phyloP scores from a whole-genome alignment of 139 green algal species.

The Coelastrella sp. region DNA sequence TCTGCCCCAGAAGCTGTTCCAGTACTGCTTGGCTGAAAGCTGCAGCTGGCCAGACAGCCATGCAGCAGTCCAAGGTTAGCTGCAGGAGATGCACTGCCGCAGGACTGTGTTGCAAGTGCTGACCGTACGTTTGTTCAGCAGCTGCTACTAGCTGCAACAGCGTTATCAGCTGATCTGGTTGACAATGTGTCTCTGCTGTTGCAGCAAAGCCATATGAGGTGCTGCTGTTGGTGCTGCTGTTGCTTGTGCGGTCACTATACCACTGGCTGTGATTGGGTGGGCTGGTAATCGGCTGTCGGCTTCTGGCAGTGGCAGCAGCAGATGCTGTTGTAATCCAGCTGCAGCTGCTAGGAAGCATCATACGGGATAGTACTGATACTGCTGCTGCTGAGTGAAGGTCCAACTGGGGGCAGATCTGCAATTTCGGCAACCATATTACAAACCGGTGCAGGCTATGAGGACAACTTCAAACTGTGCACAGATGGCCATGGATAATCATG shows the following conservation, averaged over 20 bases:
- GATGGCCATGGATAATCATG: too few species aligned
- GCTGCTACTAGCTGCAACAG: background rate
- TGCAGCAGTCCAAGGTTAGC: constrained; percentile 1
- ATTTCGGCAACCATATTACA: background rate
- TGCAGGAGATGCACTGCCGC: background rate
- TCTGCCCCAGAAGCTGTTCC: background rate
- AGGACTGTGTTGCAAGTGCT: background rate
- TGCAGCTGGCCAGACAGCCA: constrained; percentile 3
- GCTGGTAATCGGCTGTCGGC: background rate
- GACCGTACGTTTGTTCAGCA: background rate
- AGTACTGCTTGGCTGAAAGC: background rate
- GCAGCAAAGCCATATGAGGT: background rate
- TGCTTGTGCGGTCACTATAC: background rate
- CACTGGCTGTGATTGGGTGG: background rate
- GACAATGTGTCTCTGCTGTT: background rate
- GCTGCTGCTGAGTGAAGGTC: background rate
- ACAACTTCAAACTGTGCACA: too few species aligned
- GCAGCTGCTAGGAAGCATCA: constrained; percentile 9
- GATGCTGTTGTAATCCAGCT: constrained; percentile 6
- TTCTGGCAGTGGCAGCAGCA: background rate
- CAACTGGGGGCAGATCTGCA: background rate
- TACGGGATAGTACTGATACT: background rate
- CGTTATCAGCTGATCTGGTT: background rate
- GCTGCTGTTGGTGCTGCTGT: constrained; percentile 6
- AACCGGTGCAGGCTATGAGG: background rate